Percentiles rank a stretch among this genome's conserved stretches.
Evolutionary conservation across 129 eudicot species (phyloP).

Genomic region (Tagetes patula): DNA sequence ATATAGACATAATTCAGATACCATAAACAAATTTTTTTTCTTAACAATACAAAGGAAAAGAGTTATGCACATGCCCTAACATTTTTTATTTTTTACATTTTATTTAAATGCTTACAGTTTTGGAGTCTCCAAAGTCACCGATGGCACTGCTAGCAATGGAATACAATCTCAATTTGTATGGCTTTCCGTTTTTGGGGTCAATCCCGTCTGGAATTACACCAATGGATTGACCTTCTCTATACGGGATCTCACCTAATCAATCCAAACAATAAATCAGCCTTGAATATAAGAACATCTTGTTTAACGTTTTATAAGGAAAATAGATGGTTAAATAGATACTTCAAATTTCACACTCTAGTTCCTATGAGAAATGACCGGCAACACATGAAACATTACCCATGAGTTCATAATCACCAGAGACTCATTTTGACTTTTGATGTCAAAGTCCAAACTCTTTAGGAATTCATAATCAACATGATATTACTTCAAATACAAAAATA

Average conservation of each 20-base stretch:
- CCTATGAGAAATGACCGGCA: not conserved
- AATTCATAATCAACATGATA: not conserved
- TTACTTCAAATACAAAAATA: not conserved
- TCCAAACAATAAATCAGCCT: slow-evolving; percentile 18
- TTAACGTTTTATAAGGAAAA: slow-evolving; percentile 4
- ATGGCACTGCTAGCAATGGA: slow-evolving; percentile 99
- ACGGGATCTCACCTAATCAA: slow-evolving; percentile 76
- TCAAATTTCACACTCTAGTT: not conserved
- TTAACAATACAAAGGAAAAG: not conserved
- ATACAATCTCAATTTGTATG: slow-evolving; percentile 96
- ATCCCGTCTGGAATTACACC: slow-evolving; percentile 89
- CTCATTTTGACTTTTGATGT: not conserved
- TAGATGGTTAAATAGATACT: not conserved
- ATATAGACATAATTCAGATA: not conserved
- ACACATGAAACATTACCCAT: not conserved
- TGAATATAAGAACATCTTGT: slow-evolving; percentile 6
- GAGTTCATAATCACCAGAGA: not conserved
- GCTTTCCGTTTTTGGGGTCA: slow-evolving; percentile 94
- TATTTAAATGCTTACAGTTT: slow-evolving; percentile 80
- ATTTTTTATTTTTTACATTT: slow-evolving; percentile 6
- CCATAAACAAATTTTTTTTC: not conserved
- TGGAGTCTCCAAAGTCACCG: slow-evolving; percentile 96
- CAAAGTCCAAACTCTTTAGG: not conserved
- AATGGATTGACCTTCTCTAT: slow-evolving; percentile 95
- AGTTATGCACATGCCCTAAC: not conserved